Conservation (phyloP, 202 grass and related monocot species). For the Hordeum pubiflorum region DNA sequence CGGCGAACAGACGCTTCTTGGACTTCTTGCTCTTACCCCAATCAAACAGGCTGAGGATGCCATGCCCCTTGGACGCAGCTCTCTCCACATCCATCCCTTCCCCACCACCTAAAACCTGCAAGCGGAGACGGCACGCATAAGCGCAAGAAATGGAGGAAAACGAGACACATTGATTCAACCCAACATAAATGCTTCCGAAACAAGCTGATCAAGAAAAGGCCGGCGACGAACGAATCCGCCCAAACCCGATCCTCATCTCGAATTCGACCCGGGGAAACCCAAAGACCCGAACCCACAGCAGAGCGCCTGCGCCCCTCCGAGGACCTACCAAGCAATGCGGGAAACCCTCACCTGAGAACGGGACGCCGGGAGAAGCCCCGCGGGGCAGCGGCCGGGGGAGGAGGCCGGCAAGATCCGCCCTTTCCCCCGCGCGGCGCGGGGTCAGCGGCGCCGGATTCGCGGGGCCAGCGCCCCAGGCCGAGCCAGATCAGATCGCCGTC, state of each 20-base stretch:
- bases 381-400: neutral
- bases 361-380: constrained; percentile 3
- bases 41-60: constrained; percentile 77
- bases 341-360: constrained; percentile 8
- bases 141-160: constrained; percentile 22
- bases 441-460: constrained; percentile 31
- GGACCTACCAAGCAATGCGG: constrained; percentile 26
- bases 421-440: constrained; percentile 1
- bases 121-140: constrained; percentile 27
- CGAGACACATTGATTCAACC: neutral
- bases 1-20: constrained; percentile 53
- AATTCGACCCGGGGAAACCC: constrained; percentile 11
- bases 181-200: constrained; percentile 17
- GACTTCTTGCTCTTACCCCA: constrained; percentile 72
- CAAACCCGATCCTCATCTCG: constrained; percentile 15
- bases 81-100: constrained; percentile 74
- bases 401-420: constrained; percentile 34
- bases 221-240: neutral
- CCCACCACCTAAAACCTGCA: constrained; percentile 1
- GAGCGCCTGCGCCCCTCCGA: neutral
- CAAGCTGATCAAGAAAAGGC: neutral
- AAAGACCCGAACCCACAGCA: neutral
- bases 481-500: constrained; percentile 33
- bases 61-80: constrained; percentile 54
- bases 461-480: neutral